These are phyloP conservation scores for Penicillium bovifimosum DNA, from an alignment of 495 filamentous ascomycete genomes.

Conservation along the genomic window DNA sequence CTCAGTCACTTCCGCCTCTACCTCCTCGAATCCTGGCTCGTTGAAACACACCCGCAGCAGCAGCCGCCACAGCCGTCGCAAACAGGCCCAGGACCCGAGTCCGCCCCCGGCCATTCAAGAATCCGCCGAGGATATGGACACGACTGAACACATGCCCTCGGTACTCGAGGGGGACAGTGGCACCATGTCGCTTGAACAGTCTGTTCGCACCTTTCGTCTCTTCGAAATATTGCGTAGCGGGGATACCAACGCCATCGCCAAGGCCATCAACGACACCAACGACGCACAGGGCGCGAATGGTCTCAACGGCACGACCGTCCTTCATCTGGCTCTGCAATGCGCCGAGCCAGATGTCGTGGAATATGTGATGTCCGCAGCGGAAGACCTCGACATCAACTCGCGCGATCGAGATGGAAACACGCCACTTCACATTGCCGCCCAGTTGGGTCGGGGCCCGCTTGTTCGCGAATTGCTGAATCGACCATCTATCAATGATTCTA, in stretches of 20 bases:
- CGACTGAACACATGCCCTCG: conserved; percentile 31
- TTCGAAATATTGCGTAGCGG: conserved; percentile 89
- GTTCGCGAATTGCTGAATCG: conserved; percentile 77
- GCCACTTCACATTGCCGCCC: conserved; percentile 80
- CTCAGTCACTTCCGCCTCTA: conserved; percentile 27
- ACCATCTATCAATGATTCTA: conserved; percentile 77
- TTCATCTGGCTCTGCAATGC: conserved; percentile 95
- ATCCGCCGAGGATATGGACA: conserved; percentile 26
- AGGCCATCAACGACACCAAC: conserved; percentile 71
- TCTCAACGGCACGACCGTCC: conserved; percentile 76
- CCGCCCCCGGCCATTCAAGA: conserved; percentile 22
- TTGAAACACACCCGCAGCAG: conserved; percentile 28
- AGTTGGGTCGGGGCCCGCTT: conserved; percentile 70
- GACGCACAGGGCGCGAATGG: conserved; percentile 37
- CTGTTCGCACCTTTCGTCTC: conserved; percentile 85
- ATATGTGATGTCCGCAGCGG: conserved; percentile 72
- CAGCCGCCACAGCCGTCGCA: conserved; percentile 27
- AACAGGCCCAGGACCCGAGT: conserved; percentile 20
- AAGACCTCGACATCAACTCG: conserved; percentile 73
- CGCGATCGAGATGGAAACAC: conserved; percentile 92
- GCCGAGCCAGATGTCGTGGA: conserved; percentile 95
- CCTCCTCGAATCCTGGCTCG: conserved; percentile 23
- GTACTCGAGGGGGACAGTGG: conserved; percentile 26
- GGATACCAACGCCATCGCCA: conserved; percentile 83
- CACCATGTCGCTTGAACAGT: conserved; percentile 75